Evolutionary conservation across 176 grass and related monocot genomes (phyloP).

Genomic region (Cymbopogon citratus): DNA sequence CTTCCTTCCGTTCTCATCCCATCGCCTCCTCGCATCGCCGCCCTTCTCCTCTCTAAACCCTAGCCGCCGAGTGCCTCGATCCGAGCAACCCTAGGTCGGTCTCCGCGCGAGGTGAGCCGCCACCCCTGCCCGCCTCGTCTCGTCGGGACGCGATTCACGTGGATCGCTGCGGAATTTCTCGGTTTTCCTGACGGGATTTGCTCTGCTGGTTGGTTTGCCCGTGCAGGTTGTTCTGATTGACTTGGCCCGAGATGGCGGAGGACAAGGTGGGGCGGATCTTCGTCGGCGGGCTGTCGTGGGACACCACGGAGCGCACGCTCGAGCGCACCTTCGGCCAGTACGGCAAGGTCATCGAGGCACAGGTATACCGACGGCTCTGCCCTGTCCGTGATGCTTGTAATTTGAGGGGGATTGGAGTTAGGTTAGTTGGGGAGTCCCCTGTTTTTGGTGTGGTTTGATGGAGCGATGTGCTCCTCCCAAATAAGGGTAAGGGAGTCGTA

Average conservation of each 20-base stretch:
- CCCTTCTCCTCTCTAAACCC: slow-evolving; percentile 30
- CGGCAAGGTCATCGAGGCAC: slow-evolving; percentile 77
- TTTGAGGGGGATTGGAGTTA: neutral
- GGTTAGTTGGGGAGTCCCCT: neutral
- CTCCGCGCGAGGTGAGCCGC: slow-evolving; percentile 19
- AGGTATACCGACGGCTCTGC: slow-evolving; percentile 31
- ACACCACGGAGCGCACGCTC: slow-evolving; percentile 73
- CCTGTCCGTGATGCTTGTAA: neutral
- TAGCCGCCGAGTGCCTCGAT: slow-evolving; percentile 11
- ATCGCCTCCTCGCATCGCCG: neutral
- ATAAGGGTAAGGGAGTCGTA: neutral
- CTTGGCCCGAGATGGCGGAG: slow-evolving; percentile 38
- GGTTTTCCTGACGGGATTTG: neutral
- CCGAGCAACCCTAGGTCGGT: slow-evolving; percentile 24
- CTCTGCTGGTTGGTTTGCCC: neutral
- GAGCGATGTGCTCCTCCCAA: neutral
- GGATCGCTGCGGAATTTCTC: neutral
- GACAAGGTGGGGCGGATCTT: slow-evolving; percentile 84
- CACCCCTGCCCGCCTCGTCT: neutral
- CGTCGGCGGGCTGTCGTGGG: slow-evolving; percentile 80
- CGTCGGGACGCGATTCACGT: neutral
- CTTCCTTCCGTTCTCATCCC: neutral
- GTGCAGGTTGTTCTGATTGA: slow-evolving; percentile 17
- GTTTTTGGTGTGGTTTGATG: neutral
- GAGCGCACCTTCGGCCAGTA: slow-evolving; percentile 60